Evolutionary conservation across 805 yeast genomes (phyloP).

Genomic region (Candida caryicola): DNA sequence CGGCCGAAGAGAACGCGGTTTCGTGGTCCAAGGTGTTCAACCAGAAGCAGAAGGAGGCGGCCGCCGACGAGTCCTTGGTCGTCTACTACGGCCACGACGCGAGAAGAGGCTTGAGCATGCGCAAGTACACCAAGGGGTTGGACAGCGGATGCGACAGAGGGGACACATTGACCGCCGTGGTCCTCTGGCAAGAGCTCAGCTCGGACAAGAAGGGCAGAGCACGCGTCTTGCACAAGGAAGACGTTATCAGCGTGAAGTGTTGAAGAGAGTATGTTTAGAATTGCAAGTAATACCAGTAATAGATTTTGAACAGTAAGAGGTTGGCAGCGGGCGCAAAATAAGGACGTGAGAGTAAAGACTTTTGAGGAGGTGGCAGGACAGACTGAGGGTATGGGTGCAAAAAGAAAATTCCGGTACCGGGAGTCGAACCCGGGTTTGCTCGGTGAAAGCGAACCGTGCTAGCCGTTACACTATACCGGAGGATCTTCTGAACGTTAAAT

Average conservation of each 20-base stretch:
- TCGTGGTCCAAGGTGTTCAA: slow-evolving; percentile 62
- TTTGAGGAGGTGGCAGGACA: no score
- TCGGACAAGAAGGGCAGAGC: slow-evolving; percentile 10
- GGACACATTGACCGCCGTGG: slow-evolving; percentile 60
- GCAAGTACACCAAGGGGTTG: slow-evolving; percentile 69
- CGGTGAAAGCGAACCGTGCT: slow-evolving; percentile 83
- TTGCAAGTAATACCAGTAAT: no score
- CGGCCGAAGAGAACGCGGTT: slow-evolving; percentile 34
- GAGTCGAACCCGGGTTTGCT: slow-evolving; percentile 83
- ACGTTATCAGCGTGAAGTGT: slow-evolving; percentile 13
- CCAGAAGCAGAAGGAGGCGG: slow-evolving; percentile 34
- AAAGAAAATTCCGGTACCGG: slow-evolving; percentile 62
- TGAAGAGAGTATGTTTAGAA: background rate
- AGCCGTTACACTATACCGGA: slow-evolving; percentile 81
- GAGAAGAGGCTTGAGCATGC: slow-evolving; percentile 62
- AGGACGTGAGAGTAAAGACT: no score
- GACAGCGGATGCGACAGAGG: slow-evolving; percentile 85
- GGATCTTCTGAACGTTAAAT: background rate
- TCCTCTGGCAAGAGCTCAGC: slow-evolving; percentile 33
- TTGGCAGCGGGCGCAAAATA: background rate
- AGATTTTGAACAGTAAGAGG: background rate
- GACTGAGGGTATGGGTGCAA: no score
- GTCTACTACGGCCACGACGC: slow-evolving; percentile 93
- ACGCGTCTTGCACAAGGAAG: slow-evolving; percentile 20
- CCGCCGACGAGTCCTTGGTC: slow-evolving; percentile 29